Evolutionary conservation across 2,329 filamentous ascomycete genomes (phyloP), one percentile per base, ranked within the genome.

Genomic region (Xylaria sp.): DNA sequence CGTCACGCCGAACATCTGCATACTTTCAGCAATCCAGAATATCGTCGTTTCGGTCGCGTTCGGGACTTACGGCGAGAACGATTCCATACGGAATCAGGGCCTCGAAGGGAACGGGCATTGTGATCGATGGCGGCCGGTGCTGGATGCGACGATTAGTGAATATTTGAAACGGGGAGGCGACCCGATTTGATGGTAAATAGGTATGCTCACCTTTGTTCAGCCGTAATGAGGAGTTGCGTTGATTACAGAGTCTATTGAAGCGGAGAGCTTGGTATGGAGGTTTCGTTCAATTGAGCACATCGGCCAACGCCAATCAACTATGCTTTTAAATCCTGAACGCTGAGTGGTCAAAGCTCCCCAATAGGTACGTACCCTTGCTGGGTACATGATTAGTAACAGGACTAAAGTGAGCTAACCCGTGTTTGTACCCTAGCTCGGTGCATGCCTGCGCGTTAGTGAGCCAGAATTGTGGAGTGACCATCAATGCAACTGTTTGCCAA

Each of bases 51-150:
- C 40, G 47, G 27, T 58, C 25, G 62, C 2, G 50, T 57, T 57
- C 55, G 64, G 64, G 50, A 68, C 87, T 80, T 84, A 90, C 88
- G 77, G 80, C 83, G 75, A 88, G 79, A 79, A 90, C 87, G 84
- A 91, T 90, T 79, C 82, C 88, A 80, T 90, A 90, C 51, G 88
- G 88, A 80, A 91, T 83, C 73, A 91, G 77, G 59, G 87, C 82
- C 80, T 91, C 88, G 81, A 90, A 91, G 57, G 88, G 88, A 72
- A 91, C 81, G 68, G 86, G 86, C 88, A 91, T 91, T 62, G 77
- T 80, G 80, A 70, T 71, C 69, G 72, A 72, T 53, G 62, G 53
- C 40, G 21, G 58, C 57, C 60, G 64, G 53, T 66, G 37, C 40
- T 62, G 12, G n/a, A 57, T 27, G 57, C 13, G 18, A 23, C 25